Conservation (phyloP, 148 eudicot species). For the Silene uniflora region DNA sequence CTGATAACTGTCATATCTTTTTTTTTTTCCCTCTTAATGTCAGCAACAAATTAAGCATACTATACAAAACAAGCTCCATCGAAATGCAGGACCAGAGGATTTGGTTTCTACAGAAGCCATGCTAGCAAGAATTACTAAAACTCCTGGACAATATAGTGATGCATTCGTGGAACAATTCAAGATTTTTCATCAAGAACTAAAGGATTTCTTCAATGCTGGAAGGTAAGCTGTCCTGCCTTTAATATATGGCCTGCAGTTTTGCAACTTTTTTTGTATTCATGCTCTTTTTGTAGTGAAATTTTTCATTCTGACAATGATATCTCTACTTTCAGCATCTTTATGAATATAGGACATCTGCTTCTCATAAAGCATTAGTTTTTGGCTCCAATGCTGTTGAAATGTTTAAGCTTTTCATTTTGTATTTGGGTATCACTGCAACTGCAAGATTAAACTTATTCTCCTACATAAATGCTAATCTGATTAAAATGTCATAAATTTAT, state of each 20-base stretch:
- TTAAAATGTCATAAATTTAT: not conserved
- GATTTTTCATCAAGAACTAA: constrained; percentile 82
- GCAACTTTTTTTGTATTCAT: not conserved
- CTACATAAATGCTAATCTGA: not conserved
- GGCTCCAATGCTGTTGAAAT: not conserved
- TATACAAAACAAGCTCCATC: constrained; percentile 97
- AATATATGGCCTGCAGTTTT: not conserved
- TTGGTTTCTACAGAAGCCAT: constrained; percentile 91
- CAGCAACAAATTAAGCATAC: constrained; percentile 99
- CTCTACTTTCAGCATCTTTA: not conserved
- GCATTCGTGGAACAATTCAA: constrained; percentile 87
- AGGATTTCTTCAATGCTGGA: constrained; percentile 99
- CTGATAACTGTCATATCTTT: not conserved
- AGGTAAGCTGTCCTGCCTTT: constrained; percentile 40
- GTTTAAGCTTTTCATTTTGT: not conserved
- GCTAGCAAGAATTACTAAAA: constrained; percentile 80
- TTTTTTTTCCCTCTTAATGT: constrained; percentile 3
- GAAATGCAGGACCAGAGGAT: constrained; percentile 99
- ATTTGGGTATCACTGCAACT: not conserved
- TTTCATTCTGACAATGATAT: not conserved
- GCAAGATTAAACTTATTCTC: not conserved
- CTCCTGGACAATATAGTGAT: constrained; percentile 78
- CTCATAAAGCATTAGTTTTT: not conserved
- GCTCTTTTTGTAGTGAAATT: not conserved
- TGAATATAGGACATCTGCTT: not conserved